Evolutionary conservation across 2,329 filamentous ascomycete species (phyloP).

Genomic region (Amauroascus verrucosus): DNA sequence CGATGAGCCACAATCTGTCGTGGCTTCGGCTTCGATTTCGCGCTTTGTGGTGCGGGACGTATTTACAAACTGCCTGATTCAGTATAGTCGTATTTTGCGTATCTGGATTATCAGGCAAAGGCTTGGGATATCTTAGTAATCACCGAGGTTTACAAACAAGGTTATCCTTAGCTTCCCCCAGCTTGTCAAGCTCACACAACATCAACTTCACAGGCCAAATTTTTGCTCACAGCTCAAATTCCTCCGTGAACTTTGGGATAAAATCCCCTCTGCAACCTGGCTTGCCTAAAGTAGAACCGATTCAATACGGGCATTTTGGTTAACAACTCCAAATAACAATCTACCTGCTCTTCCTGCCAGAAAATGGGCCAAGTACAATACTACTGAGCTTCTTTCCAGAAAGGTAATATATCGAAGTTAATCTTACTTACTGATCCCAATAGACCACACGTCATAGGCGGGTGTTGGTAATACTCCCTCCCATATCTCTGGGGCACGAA

Average conservation of each 20-base stretch:
- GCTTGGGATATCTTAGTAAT: no score
- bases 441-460: conserved; percentile 15
- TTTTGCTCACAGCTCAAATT: not conserved
- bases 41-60: conserved; percentile 10
- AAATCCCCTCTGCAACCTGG: conserved; percentile 14
- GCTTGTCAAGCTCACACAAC: no score
- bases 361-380: conserved; percentile 12
- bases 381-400: not conserved
- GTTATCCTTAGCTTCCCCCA: no score
- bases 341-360: conserved; percentile 5
- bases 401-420: not conserved
- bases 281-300: conserved; percentile 6
- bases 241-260: conserved; percentile 8
- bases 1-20: not conserved
- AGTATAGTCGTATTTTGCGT: not conserved
- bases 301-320: conserved; percentile 6
- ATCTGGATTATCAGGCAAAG: no score
- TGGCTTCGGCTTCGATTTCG: not conserved
- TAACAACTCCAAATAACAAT: conserved; percentile 10
- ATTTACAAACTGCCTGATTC: conserved; percentile 10
- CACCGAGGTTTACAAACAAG: no score
- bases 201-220: no score
- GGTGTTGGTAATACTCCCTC: conserved; percentile 9
- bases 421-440: conserved; percentile 14
- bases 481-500: conserved; percentile 17